Conservation (phyloP, 148 eudicot genomes). For the Cornus florida region DNA sequence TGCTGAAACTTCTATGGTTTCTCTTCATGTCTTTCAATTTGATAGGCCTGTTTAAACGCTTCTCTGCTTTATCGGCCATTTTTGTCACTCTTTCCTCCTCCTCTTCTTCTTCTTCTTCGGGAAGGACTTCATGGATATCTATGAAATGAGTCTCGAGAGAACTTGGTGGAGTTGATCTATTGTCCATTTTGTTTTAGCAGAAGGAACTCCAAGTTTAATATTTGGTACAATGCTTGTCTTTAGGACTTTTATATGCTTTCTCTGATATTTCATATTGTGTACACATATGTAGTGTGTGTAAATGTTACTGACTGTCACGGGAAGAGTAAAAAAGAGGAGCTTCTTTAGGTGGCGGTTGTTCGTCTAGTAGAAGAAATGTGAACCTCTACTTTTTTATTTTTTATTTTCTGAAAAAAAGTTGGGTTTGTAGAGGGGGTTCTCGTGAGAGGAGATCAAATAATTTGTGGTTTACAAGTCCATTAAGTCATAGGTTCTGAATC, state of each 20-base stretch:
- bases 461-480: not conserved
- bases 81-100: conserved; percentile 13
- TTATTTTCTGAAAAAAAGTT: not conserved
- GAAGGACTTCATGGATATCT: conserved; percentile 66
- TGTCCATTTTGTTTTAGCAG: conserved; percentile 22
- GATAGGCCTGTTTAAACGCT: conserved; percentile 18
- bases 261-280: not conserved
- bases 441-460: conserved; percentile 23
- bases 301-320: conserved; percentile 18
- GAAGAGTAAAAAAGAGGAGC: not conserved
- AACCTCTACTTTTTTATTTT: not conserved
- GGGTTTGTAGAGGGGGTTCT: conserved; percentile 20
- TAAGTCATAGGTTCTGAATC: not conserved
- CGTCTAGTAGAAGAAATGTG: conserved; percentile 16
- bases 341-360: conserved; percentile 12
- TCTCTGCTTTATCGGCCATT: conserved; percentile 20
- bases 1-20: conserved; percentile 42
- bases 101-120: conserved; percentile 45
- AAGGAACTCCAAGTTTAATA: not conserved
- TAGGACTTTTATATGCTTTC: conserved; percentile 1
- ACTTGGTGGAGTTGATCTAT: conserved; percentile 25
- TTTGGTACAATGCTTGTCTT: not conserved
- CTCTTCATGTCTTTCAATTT: conserved; percentile 49
- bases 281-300: not conserved
- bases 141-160: conserved; percentile 37